phyloP scores from a whole-genome alignment of 2,329 filamentous ascomycete genomes.

The Cladosporium sp. region DNA sequence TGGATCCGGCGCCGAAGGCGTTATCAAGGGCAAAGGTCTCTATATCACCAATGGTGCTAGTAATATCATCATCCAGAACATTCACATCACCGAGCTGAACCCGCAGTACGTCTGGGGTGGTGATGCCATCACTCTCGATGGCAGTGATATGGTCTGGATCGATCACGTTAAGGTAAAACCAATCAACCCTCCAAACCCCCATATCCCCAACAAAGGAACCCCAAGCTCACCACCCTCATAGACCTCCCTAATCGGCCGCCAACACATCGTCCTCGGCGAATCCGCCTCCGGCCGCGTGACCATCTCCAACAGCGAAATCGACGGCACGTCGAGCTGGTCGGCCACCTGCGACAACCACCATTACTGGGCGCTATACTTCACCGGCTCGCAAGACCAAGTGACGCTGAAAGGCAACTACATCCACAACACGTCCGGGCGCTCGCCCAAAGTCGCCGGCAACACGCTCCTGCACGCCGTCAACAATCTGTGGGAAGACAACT shows the following conservation, averaged over 20 bases:
- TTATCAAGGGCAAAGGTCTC: slow-evolving; percentile 42
- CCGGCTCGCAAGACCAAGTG: slow-evolving; percentile 53
- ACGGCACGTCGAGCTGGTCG: slow-evolving; percentile 52
- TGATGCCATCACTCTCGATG: slow-evolving; percentile 35
- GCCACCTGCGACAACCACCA: slow-evolving; percentile 56
- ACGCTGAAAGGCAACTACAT: slow-evolving; percentile 60
- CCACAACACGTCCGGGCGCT: slow-evolving; percentile 54
- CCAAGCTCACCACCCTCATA: slow-evolving; percentile 20
- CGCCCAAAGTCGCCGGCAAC: slow-evolving; percentile 53
- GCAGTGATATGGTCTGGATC: slow-evolving; percentile 35
- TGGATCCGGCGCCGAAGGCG: slow-evolving; percentile 35
- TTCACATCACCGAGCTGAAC: slow-evolving; percentile 36
- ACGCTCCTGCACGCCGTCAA: slow-evolving; percentile 59
- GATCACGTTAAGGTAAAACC: slow-evolving; percentile 35
- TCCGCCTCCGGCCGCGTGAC: slow-evolving; percentile 52
- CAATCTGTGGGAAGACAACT: slow-evolving; percentile 57
- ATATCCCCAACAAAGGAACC: slow-evolving; percentile 37
- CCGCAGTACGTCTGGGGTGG: slow-evolving; percentile 38
- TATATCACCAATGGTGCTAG: slow-evolving; percentile 35
- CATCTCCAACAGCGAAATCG: slow-evolving; percentile 58
- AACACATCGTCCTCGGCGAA: slow-evolving; percentile 58
- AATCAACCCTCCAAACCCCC: slow-evolving; percentile 28
- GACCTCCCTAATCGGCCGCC: slow-evolving; percentile 55
- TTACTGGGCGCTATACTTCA: slow-evolving; percentile 59
- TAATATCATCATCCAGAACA: slow-evolving; percentile 53